Conservation (phyloP, 1,284 basidiomycete genomes). For the Laetiporus sulphureus region DNA sequence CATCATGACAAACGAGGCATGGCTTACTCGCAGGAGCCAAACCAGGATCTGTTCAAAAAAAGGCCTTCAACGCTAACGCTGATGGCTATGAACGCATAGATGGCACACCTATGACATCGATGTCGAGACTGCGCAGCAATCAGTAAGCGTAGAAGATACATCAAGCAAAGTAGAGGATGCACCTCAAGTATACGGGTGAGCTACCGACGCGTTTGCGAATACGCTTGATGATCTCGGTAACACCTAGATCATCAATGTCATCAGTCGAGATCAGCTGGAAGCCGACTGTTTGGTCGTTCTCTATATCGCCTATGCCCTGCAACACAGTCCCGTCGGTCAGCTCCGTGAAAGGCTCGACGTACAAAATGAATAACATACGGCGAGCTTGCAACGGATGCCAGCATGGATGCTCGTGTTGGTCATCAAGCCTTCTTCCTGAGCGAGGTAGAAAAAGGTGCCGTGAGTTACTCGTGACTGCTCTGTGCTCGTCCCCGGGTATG, state of each 20-base stretch:
- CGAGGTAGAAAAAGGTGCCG: slow-evolving; percentile 73
- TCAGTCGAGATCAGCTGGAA: slow-evolving; percentile 70
- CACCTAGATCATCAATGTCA: slow-evolving; percentile 68
- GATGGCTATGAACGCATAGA: not conserved
- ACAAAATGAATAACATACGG: slow-evolving; percentile 28
- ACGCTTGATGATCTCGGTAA: slow-evolving; percentile 51
- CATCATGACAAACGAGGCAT: not conserved
- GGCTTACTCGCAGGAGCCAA: slow-evolving; percentile 70
- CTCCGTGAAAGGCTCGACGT: not conserved
- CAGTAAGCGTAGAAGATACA: not conserved
- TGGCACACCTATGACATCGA: slow-evolving; percentile 64
- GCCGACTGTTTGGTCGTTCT: slow-evolving; percentile 57
- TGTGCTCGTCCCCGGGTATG: slow-evolving; percentile 45
- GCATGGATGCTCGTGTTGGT: slow-evolving; percentile 70
- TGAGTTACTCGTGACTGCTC: slow-evolving; percentile 65
- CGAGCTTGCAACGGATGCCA: slow-evolving; percentile 70
- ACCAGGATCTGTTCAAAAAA: slow-evolving; percentile 53
- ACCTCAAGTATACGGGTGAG: slow-evolving; percentile 73
- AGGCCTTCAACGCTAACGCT: not conserved
- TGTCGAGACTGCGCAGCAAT: slow-evolving; percentile 46
- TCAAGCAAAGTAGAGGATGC: too few species aligned
- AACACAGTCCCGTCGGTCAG: not conserved
- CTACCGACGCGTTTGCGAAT: slow-evolving; percentile 61
- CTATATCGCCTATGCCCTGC: slow-evolving; percentile 53
- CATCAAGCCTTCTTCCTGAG: slow-evolving; percentile 67